Evolutionary conservation across 1,139 yeast genomes (phyloP), one percentile per base, ranked within the genome.

Genomic region (Kodamaea suecica): DNA sequence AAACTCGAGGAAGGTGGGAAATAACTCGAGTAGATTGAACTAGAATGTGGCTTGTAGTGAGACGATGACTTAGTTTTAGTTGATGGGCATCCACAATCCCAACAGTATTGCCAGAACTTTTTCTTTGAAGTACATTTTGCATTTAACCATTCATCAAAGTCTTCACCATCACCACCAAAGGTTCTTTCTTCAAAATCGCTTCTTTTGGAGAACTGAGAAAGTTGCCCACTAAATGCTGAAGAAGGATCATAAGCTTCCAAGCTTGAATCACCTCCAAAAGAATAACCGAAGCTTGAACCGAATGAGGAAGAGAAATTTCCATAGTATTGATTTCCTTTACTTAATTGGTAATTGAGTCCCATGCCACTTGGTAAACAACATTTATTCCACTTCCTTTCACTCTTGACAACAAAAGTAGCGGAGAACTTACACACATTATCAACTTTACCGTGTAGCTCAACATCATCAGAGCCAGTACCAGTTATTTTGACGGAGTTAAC

Each of bases 281-380:
- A 11, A 34, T 39, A 41, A 8, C 28, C 28, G 17, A 27, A 31
- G 30, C 40, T 34, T 27, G 28, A 17, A 21, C 47, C 44, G 28
- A 40, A 44, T 9, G 34, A 39, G 21, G 25, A 31, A 12, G 30
- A 16, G 29, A 43, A 35, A 3, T 32, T 29, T 10, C 31, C 17
- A 34, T 17, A 31, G 33, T 26, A 32, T 31, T 23, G 23, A 23
- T 35, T 34, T 17, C 32, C 31, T 2, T 36, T 36, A 10, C 13
- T 23, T 36, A 45, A 40, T 19, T 37, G 35, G 34, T 33, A 45
- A 10, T 34, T 30, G 23, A 45, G 38, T 17, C 39, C 38, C 35
- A 45, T 42, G 27, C 33, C 40, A 8, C 26, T n/a, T 29, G 57
- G 58, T 34, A 53, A 49, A 45, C 59, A 54, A 44, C 58, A 54